Percentiles rank a stretch among this genome's conserved stretches.
phyloP scores from a whole-genome alignment of 768 basidiomycete genomes.

The Amanita pallidorosea region DNA sequence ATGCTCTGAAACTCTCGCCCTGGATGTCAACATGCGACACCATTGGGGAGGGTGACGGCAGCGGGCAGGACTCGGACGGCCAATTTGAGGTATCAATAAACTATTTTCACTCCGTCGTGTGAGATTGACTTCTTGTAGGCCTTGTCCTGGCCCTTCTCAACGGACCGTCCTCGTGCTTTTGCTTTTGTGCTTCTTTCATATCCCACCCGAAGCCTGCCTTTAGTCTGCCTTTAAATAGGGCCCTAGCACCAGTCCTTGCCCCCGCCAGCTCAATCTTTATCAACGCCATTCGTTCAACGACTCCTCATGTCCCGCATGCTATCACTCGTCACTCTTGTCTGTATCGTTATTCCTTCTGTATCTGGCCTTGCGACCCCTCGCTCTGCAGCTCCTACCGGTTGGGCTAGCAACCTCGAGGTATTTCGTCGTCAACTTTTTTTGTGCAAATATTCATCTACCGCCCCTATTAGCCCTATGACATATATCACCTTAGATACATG shows the following conservation, averaged over 20 bases:
- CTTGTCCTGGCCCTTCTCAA: conserved; percentile 8
- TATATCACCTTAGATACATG: conserved; percentile 54
- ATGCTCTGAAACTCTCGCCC: neutral
- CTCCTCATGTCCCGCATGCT: conserved; percentile 29
- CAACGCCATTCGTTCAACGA: conserved; percentile 17
- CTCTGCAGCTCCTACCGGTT: conserved; percentile 28
- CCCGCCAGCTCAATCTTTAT: conserved; percentile 13
- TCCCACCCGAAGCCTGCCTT: conserved; percentile 17
- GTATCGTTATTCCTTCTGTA: conserved; percentile 28
- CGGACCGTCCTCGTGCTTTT: conserved; percentile 19
- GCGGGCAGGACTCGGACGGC: neutral
- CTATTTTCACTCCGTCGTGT: neutral
- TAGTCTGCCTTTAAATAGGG: conserved; percentile 15
- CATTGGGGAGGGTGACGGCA: neutral
- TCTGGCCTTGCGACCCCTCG: conserved; percentile 31
- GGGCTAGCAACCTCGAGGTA: conserved; percentile 37
- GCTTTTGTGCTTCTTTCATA: conserved; percentile 19
- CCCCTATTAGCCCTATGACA: conserved; percentile 30
- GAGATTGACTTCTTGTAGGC: conserved; percentile 8
- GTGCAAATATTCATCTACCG: conserved; percentile 4
- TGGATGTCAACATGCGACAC: conserved; percentile 1
- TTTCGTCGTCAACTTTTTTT: neutral
- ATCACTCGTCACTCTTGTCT: conserved; percentile 31
- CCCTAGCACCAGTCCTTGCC: conserved; percentile 10
- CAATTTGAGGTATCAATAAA: conserved; percentile 1